Percentiles rank a stretch among this genome's conserved stretches.
phyloP scores from a whole-genome alignment of 192 early-diverging fungal genomes.

The Umbelopsis sp. region DNA sequence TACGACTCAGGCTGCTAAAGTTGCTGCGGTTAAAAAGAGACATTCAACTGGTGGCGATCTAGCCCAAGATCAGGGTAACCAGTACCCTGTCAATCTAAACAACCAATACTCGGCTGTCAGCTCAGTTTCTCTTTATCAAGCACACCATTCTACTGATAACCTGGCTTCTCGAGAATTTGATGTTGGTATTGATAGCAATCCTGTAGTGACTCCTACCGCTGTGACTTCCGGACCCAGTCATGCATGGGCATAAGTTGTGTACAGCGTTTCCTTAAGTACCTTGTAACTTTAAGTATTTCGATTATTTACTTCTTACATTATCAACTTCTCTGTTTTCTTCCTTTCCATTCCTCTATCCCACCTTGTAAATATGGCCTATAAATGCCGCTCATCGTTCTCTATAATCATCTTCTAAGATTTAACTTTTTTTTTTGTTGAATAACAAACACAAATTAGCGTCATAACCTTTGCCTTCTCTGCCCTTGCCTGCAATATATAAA shows the following conservation, averaged over 20 bases:
- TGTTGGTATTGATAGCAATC: background rate
- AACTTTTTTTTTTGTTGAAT: no score
- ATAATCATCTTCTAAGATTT: background rate
- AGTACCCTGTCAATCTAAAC: background rate
- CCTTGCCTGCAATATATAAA: background rate
- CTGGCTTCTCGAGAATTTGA: background rate
- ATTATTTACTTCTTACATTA: background rate
- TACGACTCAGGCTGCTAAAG: background rate
- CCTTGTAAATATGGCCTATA: background rate
- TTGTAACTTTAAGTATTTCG: background rate
- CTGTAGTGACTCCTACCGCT: constrained; percentile 8
- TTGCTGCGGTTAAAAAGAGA: background rate
- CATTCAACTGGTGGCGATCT: background rate
- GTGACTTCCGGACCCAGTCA: constrained; percentile 7
- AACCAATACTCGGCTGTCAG: background rate
- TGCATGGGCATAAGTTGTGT: background rate
- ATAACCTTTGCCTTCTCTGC: background rate
- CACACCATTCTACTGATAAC: background rate
- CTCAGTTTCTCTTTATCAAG: background rate
- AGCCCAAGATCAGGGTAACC: background rate
- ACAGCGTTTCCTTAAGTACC: background rate
- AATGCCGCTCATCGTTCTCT: background rate
- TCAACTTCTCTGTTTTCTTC: background rate
- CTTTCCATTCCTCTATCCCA: background rate
- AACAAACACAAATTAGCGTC: no score